Base-by-base conservation (phyloP, 148 eudicot genomes). In the Simmondsia chinensis region DNA sequence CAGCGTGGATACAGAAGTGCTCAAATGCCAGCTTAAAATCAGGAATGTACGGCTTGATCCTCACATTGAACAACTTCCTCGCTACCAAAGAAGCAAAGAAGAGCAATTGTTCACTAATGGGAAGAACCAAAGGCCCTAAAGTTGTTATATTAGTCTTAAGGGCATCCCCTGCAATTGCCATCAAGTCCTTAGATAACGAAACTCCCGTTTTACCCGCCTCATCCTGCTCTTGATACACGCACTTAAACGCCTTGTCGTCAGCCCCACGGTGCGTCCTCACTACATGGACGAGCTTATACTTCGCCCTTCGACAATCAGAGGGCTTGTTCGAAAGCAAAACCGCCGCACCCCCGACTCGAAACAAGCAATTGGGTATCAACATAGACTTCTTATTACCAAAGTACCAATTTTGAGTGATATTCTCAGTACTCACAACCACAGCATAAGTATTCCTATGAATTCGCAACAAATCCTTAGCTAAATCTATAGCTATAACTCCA, bases 341-440 rank as follows among this genome's bases (percentile, higher is more conserved):
- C 4, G 81, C 86, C 0, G 81, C 38, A 1, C 86, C 77, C 3
- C 86, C 86, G 3, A 79, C 81, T 0, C 86, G 67, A 51, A 79
- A 79, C 26, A 79, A 45, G 37, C 86, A 79, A 21, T 79, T 79
- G 9, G 86, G 77, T 40, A 79, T 74, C 13, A 79, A 46, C 86
- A 79, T 79, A 0, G 86, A 48, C 20, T 79, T 79, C 32, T 68
- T 68, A 38, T 71, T 79, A 33, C 86, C 76, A 16, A 61, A 71
- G 16, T 79, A 79, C 86, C 75, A 71, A 44, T 79, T 74, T 13
- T 74, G 75, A 0, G 81, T 79, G 6, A 79, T 74, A 48, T 74
- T 79, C 36, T 79, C 86, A 0, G 75, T 79, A 48, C 80, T 74
- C 1, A 79, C 77, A 1, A 79, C 71, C 1, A 79, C 51, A 0